Base-by-base conservation (phyloP, 306 rosid species). In the Arachis stenosperma region DNA sequence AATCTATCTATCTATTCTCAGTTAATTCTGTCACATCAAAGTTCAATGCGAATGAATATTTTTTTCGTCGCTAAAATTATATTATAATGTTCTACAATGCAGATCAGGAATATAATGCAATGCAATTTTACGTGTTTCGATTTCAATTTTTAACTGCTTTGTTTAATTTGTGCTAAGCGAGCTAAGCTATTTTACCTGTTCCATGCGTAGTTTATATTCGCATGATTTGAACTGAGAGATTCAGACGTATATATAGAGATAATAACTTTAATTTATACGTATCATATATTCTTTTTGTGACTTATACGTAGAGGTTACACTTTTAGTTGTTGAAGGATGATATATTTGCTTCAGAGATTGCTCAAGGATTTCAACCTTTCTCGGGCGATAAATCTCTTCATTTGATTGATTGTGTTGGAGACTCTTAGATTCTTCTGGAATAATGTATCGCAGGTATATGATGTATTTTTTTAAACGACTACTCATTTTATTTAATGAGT, bases 371-470 rank as follows among this genome's bases (percentile, higher is more conserved):
- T 72, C 29, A 81, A 15, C 52, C 30, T 59, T 79, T 76, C 63
- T 65, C 15, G 75, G 73, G 77, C 50, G 83, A 58, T 69, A 74
- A 70, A 75, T 72, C 61, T 67, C 53, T 77, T 57, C 68, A 76
- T 73, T 81, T 84, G 83, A 78, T 77, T 73, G 70, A 78, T 77
- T 73, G 73, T 78, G 76, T 15, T 60, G 72, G 81, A 79, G 61
- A 62, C 65, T 71, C 29, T 12, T 12, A 48, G 43, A 56, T 53
- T 73, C 65, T 62, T 78, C 83, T 87, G 78, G 81, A 69, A 77
- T 52, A 48, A 81, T 76, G 78, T 80, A 73, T 42, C 92, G 89
- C 75, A 79, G 90, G 91, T 85, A 33, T 33, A 33, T 33, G 37
- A 33, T 22, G 27, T 22, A 22, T 22, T 22, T 22, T 22, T 22